phyloP scores from a whole-genome alignment of 768 basidiomycete genomes.

The Suillus decipiens region DNA sequence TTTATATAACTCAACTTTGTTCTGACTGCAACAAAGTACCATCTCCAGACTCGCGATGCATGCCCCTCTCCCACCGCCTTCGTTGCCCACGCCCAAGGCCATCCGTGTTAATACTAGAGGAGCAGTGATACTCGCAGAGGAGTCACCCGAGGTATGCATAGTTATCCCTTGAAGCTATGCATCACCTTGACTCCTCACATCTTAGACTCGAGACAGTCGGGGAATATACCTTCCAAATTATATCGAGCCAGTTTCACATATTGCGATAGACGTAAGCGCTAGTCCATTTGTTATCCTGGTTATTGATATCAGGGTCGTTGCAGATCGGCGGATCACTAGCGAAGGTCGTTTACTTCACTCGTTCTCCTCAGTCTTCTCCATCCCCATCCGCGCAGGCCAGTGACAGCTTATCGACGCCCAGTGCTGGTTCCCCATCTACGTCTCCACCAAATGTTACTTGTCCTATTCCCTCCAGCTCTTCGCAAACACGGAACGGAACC shows the following conservation, averaged over 20 bases:
- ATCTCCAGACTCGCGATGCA: constrained; percentile 16
- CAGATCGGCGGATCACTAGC: constrained; percentile 97
- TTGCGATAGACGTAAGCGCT: constrained; percentile 89
- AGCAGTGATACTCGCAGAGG: constrained; percentile 90
- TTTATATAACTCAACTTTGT: constrained; percentile 5
- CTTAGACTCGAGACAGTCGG: constrained; percentile 86
- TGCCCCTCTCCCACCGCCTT: constrained; percentile 48
- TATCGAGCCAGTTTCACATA: constrained; percentile 96
- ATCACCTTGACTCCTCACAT: constrained; percentile 16
- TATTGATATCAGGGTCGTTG: constrained; percentile 13
- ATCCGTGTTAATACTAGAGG: constrained; percentile 96
- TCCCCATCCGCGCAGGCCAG: constrained; percentile 72
- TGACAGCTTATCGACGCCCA: constrained; percentile 45
- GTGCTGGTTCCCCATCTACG: constrained; percentile 32
- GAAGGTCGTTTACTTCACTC: constrained; percentile 98
- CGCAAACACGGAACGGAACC: constrained; percentile 61
- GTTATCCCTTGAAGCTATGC: constrained; percentile 12
- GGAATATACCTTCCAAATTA: constrained; percentile 98
- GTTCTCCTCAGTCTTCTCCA: constrained; percentile 83
- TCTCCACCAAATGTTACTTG: constrained; percentile 30
- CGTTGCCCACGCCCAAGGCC: constrained; percentile 78
- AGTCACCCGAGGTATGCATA: constrained; percentile 82
- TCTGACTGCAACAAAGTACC: not conserved
- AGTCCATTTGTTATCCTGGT: constrained; percentile 4
- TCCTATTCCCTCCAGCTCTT: constrained; percentile 26